These are phyloP conservation scores for Aspergillus tamarii DNA, from an alignment of 2,329 filamentous ascomycete species.

Conservation along the genomic window DNA sequence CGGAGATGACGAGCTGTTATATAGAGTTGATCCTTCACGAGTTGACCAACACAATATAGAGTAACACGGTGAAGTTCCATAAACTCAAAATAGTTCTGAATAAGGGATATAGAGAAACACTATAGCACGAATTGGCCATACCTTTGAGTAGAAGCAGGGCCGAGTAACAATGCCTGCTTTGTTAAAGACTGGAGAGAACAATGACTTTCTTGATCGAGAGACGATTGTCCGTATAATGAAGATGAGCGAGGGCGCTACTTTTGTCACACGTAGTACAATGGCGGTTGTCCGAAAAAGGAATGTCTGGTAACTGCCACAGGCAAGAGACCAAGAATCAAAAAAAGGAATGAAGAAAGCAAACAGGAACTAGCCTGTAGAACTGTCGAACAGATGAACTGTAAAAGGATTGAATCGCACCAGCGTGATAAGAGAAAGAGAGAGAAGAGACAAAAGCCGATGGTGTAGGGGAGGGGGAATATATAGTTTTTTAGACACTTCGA, in stretches of 20 bases:
- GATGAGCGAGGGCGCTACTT: slow-evolving; percentile 1
- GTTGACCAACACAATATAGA: neutral
- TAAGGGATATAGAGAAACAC: neutral
- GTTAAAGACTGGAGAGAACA: neutral
- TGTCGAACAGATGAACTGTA: slow-evolving; percentile 30
- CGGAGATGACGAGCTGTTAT: neutral
- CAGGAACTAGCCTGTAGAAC: slow-evolving; percentile 40
- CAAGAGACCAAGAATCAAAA: slow-evolving; percentile 27
- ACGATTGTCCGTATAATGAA: slow-evolving; percentile 2
- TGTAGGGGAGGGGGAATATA: slow-evolving; percentile 24
- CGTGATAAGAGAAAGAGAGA: slow-evolving; percentile 24
- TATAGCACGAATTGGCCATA: neutral
- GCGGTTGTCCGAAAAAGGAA: slow-evolving; percentile 27
- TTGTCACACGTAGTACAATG: slow-evolving; percentile 6
- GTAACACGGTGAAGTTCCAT: neutral
- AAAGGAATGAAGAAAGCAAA: slow-evolving; percentile 31
- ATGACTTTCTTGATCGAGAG: slow-evolving; percentile 5
- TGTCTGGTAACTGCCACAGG: slow-evolving; percentile 38
- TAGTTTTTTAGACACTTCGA: slow-evolving; percentile 5
- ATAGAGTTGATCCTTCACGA: neutral
- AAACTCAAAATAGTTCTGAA: neutral
- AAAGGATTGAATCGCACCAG: slow-evolving; percentile 30
- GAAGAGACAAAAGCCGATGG: slow-evolving; percentile 15
- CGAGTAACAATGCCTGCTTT: neutral
- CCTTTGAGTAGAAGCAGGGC: neutral